Evolutionary conservation across 2,329 filamentous ascomycete genomes (phyloP).

Genomic region (Aspergillus sp.): DNA sequence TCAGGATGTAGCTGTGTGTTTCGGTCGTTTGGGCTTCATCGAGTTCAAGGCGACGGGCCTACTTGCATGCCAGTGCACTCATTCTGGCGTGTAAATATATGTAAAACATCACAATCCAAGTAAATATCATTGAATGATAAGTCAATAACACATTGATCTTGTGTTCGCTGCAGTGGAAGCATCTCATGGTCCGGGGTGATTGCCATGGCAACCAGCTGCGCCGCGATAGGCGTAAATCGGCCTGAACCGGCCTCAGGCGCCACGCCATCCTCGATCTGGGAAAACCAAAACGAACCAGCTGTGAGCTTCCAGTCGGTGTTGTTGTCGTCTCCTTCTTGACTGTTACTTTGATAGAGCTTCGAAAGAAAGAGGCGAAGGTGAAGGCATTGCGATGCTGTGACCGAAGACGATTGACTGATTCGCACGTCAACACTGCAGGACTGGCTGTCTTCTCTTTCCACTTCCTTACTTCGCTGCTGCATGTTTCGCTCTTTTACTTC

Average conservation of each 20-base stretch:
- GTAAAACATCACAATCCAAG: neutral
- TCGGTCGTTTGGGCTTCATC: neutral
- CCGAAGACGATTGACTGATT: neutral
- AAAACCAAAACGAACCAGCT: slow-evolving; percentile 31
- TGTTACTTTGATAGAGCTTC: neutral
- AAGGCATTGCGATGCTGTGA: neutral
- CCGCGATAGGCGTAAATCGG: slow-evolving; percentile 12
- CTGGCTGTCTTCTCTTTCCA: neutral
- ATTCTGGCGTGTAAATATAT: slow-evolving; percentile 1
- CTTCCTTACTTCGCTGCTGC: slow-evolving; percentile 21
- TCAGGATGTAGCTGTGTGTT: neutral
- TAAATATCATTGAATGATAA: slow-evolving; percentile 1
- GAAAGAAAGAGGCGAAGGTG: neutral
- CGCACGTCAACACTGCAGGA: neutral
- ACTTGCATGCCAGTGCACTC: neutral
- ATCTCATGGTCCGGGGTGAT: slow-evolving; percentile 14
- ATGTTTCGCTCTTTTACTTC: slow-evolving; percentile 30
- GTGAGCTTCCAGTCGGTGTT: slow-evolving; percentile 13
- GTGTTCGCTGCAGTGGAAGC: neutral
- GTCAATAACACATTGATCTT: neutral
- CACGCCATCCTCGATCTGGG: slow-evolving; percentile 25
- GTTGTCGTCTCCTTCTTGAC: slow-evolving; percentile 8
- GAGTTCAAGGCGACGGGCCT: neutral
- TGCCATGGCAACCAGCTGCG: slow-evolving; percentile 35
- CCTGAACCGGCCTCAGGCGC: slow-evolving; percentile 25